Evolutionary conservation across 495 filamentous ascomycete species (phyloP).

Genomic region (Lepraria neglecta): DNA sequence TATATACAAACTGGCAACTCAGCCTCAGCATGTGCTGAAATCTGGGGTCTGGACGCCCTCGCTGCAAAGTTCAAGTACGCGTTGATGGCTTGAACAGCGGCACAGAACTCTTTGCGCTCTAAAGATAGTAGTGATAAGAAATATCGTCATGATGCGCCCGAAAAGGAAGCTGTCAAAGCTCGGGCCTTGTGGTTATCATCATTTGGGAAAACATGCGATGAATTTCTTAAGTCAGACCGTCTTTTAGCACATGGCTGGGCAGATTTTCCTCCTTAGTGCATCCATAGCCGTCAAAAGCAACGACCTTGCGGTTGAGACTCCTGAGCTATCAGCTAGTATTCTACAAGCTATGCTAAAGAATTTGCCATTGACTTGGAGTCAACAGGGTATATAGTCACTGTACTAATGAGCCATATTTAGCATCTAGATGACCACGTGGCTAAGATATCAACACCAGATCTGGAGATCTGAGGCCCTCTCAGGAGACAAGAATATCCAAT

Average conservation of each 20-base stretch:
- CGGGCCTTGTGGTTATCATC: not conserved
- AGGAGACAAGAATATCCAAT: not conserved
- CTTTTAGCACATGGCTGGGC: not conserved
- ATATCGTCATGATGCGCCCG: not conserved
- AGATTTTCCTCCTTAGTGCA: too few relatives aligned
- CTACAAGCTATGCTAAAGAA: not conserved
- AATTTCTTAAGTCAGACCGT: too few relatives aligned
- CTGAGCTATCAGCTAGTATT: not conserved
- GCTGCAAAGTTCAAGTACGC: not conserved
- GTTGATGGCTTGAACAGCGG: slow-evolving; percentile 2
- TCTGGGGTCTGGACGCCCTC: not conserved
- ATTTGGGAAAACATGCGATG: not conserved
- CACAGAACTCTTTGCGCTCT: not conserved
- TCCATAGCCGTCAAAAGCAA: not conserved
- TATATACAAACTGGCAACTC: not conserved
- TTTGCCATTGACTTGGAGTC: not conserved
- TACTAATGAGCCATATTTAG: not conserved
- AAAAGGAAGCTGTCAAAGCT: not conserved
- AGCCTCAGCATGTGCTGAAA: not conserved
- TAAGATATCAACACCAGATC: not conserved
- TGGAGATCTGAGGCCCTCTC: not conserved
- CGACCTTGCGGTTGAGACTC: not conserved
- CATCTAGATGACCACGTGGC: not conserved
- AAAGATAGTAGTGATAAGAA: slow-evolving; percentile 1
- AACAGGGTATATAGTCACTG: not conserved